Base-by-base conservation (phyloP, 1,284 basidiomycete genomes). In the Sphagnurus paluster region DNA sequence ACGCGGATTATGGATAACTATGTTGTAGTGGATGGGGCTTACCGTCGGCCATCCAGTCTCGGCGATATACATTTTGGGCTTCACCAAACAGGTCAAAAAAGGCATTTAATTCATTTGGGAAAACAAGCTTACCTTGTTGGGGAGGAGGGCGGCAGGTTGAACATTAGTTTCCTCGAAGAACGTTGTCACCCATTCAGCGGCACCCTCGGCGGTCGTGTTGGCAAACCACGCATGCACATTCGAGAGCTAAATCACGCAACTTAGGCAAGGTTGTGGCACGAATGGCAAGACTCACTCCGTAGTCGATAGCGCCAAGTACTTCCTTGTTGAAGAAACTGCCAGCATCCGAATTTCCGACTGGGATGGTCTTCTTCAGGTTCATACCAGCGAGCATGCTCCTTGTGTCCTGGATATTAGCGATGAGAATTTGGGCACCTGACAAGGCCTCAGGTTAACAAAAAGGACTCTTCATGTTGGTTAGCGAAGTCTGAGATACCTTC, bases 31-130 rank as follows among this genome's bases (percentile, higher is more conserved):
- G 32, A 23, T 39, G 41, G 44, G 9, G 52, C 17, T 40, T 72
- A 50, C 86, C 20, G 89, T 84, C 6, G 94, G 94, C 94, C 94
- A 97, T 28, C 56, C 94, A n/a, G 93, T 93, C 72, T 96, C 93
- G 7, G 92, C 91, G 55, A 95, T 92, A 68, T 84, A 93, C 75
- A 87, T 84, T 44, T 71, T 68, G 6, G 92, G 91, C 53, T 82
- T 25, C 11, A 5, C 19, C 20, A 13, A 13, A 23, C 33, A 9
- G 17, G 19, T 47, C 29, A 32, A 16, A 4, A 6, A 8, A 16
- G n/a, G 3, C 2, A 44, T 20, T 20, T 14, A 32, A 21, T n/a
- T n/a, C n/a, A 17, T 28, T 5, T 1, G 32, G 19, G 20, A 21
- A 16, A 33, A 21, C 16, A n/a, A 25, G 17, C 23, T 19, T 3